Conservation (phyloP, 1,139 yeast species). For the Geotrichum candidum region DNA sequence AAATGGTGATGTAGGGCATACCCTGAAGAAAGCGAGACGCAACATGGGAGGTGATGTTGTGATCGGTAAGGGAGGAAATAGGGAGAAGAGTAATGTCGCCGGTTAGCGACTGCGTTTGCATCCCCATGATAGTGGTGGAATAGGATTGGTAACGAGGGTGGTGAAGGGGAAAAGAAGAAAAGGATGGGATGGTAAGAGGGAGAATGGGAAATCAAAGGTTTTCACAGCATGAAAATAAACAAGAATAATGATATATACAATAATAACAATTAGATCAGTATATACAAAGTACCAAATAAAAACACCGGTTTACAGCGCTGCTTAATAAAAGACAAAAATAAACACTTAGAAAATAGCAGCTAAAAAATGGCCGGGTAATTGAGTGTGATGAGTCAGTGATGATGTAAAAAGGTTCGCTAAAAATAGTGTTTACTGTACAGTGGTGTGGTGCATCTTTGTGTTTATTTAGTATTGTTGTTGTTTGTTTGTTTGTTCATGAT, state of each 20-base stretch:
- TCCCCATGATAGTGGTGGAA: background rate
- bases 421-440: background rate
- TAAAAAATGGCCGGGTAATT: background rate
- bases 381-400: background rate
- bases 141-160: background rate
- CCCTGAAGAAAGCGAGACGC: slow-evolving; percentile 42
- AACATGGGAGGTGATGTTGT: slow-evolving; percentile 39
- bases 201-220: background rate
- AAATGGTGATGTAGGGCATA: slow-evolving; percentile 37
- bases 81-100: slow-evolving; percentile 38
- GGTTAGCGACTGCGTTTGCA: slow-evolving; percentile 25
- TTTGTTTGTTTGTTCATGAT: no score
- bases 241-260: background rate
- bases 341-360: background rate
- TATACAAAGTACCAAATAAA: background rate
- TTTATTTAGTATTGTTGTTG: no score
- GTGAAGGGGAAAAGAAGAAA: background rate
- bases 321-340: no score
- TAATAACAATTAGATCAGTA: background rate
- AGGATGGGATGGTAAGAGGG: background rate
- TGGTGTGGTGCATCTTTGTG: no score
- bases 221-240: background rate
- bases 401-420: background rate
- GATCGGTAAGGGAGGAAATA: slow-evolving; percentile 35
- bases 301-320: no score